Evolutionary conservation across 768 basidiomycete species (phyloP), one percentile per base, ranked within the genome.

Genomic region (Rhodotorula diobovata): DNA sequence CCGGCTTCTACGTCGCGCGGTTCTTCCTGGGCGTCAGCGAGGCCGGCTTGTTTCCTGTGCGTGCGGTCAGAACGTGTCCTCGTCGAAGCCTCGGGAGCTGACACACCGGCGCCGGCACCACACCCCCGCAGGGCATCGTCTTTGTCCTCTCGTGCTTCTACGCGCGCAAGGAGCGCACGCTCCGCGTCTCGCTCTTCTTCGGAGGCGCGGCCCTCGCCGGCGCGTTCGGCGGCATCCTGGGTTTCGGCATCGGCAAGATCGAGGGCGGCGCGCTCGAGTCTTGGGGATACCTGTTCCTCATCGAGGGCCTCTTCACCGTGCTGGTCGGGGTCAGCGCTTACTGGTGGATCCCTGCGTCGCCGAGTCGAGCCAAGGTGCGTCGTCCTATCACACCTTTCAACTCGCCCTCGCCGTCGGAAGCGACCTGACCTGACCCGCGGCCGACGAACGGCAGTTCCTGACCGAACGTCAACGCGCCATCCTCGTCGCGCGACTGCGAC

Each of bases 101-200:
- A n/a, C n/a, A 56, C 41, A 21, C 41, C 30, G 6, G 50, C n/a
- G 46, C 32, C 23, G 23, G 18, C 6, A 9, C 51, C 12, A 41
- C 20, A 6, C 35, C 35, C 6, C 39, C 41, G 18, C 55, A 41
- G 23, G 62, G 46, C n/a, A 35, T 50, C 46, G 53, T 87, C 37
- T 87, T 84, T 75, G 76, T 86, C 8, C 86, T 87, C 75, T 86
- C 85, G 12, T 83, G 86, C 15, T 88, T 85, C 76, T 88, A 87
- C 77, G 79, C 82, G 50, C 86, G 87, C 53, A 83, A 82, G 46
- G 77, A 88, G 76, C 84, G 86, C 2, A 85, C 85, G 70, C 85
- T 84, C 82, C 83, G 88, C 61, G 85, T 88, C 1, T 81, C 87
- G n/a, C 86, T 87, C 34, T 87, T 87, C 54, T 88, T 88, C 76